Base-by-base conservation (phyloP, 169 alveolate genomes). In the Cryptosporidium canis region DNA sequence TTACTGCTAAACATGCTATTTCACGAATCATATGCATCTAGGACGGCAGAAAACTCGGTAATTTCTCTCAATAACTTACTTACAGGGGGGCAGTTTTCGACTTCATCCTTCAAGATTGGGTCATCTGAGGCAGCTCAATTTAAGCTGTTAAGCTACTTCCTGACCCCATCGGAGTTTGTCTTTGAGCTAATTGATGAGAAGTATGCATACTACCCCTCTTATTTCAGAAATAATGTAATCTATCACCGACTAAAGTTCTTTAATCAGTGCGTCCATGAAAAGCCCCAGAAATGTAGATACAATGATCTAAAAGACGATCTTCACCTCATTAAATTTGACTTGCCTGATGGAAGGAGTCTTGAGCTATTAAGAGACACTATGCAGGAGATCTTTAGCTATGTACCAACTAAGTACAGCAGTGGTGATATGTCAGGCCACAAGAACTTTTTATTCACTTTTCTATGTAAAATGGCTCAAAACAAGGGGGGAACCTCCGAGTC, bases 301-400 rank as follows among this genome's bases (percentile, higher is more conserved):
- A 37, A 56, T 35, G 72, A 41, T 43, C 31, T 77, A 21, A 27
- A 43, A 21, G 37, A 29, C 21, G 87, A 77, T 29, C 77, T 58
- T 11, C 87, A 77, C 14, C 51, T 77, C 11, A 55, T 58, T 21
- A 56, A 58, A 24, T 58, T 58, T 77, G 64, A 58, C 29, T 41
- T 77, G 24, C 87, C 87, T 9, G 72, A 77, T 58, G 87, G 87
- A 21, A 77, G 71, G 43, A 61, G 35, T n/a, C 12, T 77, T 9
- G 72, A 55, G 37, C 66, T 77, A 27, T 39, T 55, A 29, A 77
- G 87, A 77, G 87, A 77, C 44, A 43, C 37, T 11, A 39, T 77
- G 35, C 87, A 77, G 44, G 87, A 77, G 45, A 43, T 77, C 31
- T 77, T 55, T 61, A 27, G 21, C 33, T 77, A 16, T 41, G 27